Base-by-base conservation (phyloP, 176 grass and related monocot species). In the Puccinellia tenuiflora region DNA sequence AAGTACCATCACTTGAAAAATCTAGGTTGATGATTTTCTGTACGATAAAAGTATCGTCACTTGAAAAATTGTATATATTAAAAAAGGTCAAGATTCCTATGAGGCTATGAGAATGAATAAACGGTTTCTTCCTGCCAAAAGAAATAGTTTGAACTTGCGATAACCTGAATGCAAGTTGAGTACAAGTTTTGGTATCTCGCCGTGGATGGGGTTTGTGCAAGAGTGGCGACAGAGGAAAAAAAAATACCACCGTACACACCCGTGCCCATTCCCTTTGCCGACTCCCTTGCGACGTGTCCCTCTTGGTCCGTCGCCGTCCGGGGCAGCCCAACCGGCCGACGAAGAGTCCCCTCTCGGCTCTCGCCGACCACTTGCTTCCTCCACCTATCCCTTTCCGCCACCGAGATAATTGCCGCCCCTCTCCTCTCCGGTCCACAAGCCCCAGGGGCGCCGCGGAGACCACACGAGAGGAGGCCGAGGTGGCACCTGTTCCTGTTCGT, bases 381-480 rank as follows among this genome's bases (percentile, higher is more conserved):
- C 75, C n/a, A n/a, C n/a, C 75, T 43, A 8, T 78, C 75, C 35
- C 22, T 78, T 61, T 61, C 76, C 22, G 76, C 76, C 76, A 61
- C 15, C 54, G 39, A 62, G 76, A 62, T 78, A 30, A 57, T 61
- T 78, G 55, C 76, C 76, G 42, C 55, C 45, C 14, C 26, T 10
- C 55, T 42, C 22, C 24, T 40, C 75, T 59, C 75, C 35, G 75
- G 55, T 62, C 76, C 76, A 78, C 55, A 45, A 4, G 7, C 76
- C 2, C 53, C 37, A 54, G 75, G 1, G 75, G 37, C 75, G 75
- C 75, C 54, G 55, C 76, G 76, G 37, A 78, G 76, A 55, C 76
- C 76, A 78, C 76, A 62, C 8, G 52, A 62, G 55, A 2, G 15
- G 14, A 28, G 14, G 24, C 15, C 15, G 75, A 78, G 54, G 54